Evolutionary conservation across 805 yeast species (phyloP).

Genomic region (Candida arabinofermentans): DNA sequence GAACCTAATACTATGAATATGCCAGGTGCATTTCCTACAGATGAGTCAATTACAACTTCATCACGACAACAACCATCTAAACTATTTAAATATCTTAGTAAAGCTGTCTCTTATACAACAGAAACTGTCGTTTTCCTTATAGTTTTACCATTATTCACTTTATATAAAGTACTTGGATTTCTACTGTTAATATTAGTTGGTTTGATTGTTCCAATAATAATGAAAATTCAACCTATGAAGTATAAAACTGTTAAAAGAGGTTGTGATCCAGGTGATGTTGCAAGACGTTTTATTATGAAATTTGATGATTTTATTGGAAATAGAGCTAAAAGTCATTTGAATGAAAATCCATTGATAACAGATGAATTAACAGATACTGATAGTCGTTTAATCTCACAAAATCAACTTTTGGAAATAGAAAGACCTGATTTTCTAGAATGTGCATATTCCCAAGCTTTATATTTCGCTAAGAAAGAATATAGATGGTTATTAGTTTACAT

Average conservation of each 20-base stretch:
- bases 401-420: slow-evolving; percentile 15
- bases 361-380: slow-evolving; percentile 1
- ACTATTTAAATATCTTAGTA: slow-evolving; percentile 17
- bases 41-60: background rate
- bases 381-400: slow-evolving; percentile 9
- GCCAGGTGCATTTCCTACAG: slow-evolving; percentile 24
- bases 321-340: slow-evolving; percentile 1
- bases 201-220: slow-evolving; percentile 18
- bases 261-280: slow-evolving; percentile 30
- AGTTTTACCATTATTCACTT: slow-evolving; percentile 24
- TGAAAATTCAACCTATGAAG: slow-evolving; percentile 17
- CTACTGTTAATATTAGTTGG: slow-evolving; percentile 19
- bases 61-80: slow-evolving; percentile 17
- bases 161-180: slow-evolving; percentile 17
- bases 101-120: slow-evolving; percentile 5
- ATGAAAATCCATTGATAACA: background rate
- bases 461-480: slow-evolving; percentile 62
- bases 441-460: slow-evolving; percentile 77
- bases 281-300: slow-evolving; percentile 28
- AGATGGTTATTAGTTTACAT: slow-evolving; percentile 72
- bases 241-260: slow-evolving; percentile 18
- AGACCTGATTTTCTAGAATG: slow-evolving; percentile 55
- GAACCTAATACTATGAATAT: slow-evolving; percentile 7
- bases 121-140: slow-evolving; percentile 17
- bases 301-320: slow-evolving; percentile 33